phyloP scores from a whole-genome alignment of 495 filamentous ascomycete species.

The Hyaloscypha bicolor region DNA sequence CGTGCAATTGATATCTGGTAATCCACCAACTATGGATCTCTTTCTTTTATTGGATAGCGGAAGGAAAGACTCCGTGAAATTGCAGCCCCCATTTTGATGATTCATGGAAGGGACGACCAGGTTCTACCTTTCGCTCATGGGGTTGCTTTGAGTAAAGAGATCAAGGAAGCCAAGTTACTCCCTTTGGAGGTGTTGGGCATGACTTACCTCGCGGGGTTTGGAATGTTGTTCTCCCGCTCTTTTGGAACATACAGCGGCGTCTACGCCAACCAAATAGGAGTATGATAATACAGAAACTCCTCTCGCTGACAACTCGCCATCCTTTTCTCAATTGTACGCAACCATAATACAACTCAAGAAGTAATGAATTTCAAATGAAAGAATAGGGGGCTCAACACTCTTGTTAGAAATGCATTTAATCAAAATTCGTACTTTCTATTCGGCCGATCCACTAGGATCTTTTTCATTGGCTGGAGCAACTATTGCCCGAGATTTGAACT shows the following conservation, averaged over 20 bases:
- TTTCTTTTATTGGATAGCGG: not conserved
- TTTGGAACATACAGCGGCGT: not conserved
- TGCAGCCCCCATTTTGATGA: not conserved
- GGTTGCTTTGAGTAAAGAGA: not conserved
- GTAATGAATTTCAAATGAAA: no score
- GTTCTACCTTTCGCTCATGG: not conserved
- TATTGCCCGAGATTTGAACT: no score
- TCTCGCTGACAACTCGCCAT: no score
- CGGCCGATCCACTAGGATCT: no score
- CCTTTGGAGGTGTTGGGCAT: not conserved
- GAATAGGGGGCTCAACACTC: no score
- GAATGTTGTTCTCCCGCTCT: not conserved
- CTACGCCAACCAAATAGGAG: not conserved
- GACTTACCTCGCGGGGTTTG: not conserved
- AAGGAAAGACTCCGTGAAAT: not conserved
- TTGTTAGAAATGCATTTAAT: no score
- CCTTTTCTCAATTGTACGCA: no score
- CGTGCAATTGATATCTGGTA: not conserved
- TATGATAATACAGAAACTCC: no score
- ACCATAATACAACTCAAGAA: no score
- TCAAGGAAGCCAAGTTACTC: not conserved
- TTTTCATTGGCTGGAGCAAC: no score
- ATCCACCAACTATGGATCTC: not conserved
- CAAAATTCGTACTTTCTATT: no score
- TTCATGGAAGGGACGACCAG: not conserved